A percentile compares a stretch with the other conserved stretches of the same genome.
Evolutionary conservation across 352 stramenopile genomes (phyloP).

Genomic region (Phytophthora ramorum): DNA sequence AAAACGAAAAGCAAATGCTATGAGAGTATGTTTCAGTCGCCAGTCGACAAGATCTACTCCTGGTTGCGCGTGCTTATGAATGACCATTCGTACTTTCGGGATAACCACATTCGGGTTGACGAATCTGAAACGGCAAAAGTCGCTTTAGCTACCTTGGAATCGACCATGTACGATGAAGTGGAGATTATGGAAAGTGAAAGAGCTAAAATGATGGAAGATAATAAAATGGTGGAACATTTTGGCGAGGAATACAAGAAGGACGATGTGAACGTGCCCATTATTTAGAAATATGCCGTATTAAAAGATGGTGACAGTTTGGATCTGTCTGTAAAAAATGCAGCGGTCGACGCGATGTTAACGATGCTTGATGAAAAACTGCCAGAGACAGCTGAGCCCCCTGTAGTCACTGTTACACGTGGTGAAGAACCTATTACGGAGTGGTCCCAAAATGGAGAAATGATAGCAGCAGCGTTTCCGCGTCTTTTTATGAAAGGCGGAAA

Average conservation of each 20-base stretch:
- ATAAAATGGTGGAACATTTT: neutral
- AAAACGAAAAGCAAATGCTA: neutral
- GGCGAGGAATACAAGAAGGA: neutral
- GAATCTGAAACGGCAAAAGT: neutral
- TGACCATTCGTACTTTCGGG: constrained; percentile 5
- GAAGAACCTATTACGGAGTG: constrained; percentile 5
- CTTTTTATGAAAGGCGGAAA: constrained; percentile 10
- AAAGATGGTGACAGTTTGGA: constrained; percentile 1
- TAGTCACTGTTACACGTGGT: neutral
- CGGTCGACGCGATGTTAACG: constrained; percentile 1
- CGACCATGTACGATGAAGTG: neutral
- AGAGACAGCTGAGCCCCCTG: no score
- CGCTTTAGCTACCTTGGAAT: neutral
- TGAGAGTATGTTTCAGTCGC: neutral
- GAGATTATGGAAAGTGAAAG: neutral
- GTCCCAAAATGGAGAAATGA: constrained; percentile 9
- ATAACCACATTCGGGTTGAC: constrained; percentile 1
- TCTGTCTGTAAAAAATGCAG: neutral
- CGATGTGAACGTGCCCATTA: neutral
- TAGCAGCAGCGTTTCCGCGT: constrained; percentile 4
- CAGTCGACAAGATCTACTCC: constrained; percentile 6
- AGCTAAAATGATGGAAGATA: neutral
- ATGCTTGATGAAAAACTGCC: neutral
- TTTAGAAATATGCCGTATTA: neutral
- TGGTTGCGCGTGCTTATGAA: neutral